Conservation (phyloP, 108 stramenopile species). For the Skeletonema menzelii region DNA sequence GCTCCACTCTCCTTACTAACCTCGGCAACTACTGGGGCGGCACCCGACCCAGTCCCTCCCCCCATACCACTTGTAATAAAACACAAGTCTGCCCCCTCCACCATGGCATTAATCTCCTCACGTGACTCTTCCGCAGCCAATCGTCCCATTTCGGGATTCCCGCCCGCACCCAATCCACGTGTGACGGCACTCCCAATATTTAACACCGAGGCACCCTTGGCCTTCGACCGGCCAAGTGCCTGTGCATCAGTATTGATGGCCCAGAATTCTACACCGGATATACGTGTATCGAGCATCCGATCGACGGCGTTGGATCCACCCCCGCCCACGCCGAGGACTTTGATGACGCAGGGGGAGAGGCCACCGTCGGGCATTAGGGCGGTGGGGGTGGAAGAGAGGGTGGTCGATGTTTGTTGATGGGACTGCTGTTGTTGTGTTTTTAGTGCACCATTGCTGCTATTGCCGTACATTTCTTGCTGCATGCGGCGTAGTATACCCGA, state of each 20-base stretch:
- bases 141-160: conserved; percentile 84
- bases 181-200: conserved; percentile 87
- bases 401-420: not conserved
- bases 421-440: not conserved
- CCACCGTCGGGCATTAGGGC: conserved; percentile 71
- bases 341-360: conserved; percentile 69
- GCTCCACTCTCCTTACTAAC: conserved; percentile 80
- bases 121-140: conserved; percentile 84
- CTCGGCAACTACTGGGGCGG: conserved; percentile 84
- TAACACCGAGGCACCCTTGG: conserved; percentile 58
- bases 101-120: conserved; percentile 70
- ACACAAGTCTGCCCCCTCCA: conserved; percentile 83
- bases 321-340: conserved; percentile 84
- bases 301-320: conserved; percentile 70
- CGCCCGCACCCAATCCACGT: conserved; percentile 90
- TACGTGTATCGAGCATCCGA: conserved; percentile 86
- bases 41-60: conserved; percentile 89
- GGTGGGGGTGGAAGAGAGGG: conserved; percentile 1
- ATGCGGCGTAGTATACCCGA: conserved; percentile 33
- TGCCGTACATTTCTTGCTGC: not conserved
- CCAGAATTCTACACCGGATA: conserved; percentile 90
- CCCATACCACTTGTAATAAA: conserved; percentile 92
- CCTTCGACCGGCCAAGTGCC: conserved; percentile 70
- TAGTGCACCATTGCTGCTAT: not conserved
- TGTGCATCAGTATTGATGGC: conserved; percentile 92